Evolutionary conservation across 129 eudicot genomes (phyloP).

Genomic region (Centrapalus pauciflorus): DNA sequence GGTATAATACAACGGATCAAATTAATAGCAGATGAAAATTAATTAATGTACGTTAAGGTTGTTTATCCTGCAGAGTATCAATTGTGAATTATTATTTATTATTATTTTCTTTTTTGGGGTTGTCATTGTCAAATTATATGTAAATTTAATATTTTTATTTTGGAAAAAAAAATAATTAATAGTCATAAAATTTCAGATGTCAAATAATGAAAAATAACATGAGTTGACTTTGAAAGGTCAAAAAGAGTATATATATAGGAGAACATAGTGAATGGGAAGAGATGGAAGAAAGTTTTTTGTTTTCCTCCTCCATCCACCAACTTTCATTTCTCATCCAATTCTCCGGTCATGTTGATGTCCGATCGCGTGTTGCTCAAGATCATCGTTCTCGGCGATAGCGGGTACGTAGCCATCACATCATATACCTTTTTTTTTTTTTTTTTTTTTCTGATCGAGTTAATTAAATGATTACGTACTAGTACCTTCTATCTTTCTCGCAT

Average conservation of each 20-base stretch:
- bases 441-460: background rate
- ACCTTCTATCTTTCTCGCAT: background rate
- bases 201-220: background rate
- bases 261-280: background rate
- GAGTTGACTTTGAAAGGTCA: conserved; percentile 16
- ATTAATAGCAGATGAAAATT: too few species aligned
- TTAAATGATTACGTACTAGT: too few species aligned
- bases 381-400: conserved; percentile 83
- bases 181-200: background rate
- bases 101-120: too few species aligned
- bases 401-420: conserved; percentile 45
- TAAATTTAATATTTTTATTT: background rate
- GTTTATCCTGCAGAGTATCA: too few species aligned
- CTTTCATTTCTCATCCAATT: conserved; percentile 1
- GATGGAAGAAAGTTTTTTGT: background rate
- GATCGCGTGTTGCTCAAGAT: conserved; percentile 78
- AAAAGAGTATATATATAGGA: conserved; percentile 8
- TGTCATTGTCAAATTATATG: too few species aligned
- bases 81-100: too few species aligned
- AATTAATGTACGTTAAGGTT: too few species aligned
- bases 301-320: background rate
- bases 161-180: background rate
- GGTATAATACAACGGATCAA: too few species aligned
- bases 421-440: background rate
- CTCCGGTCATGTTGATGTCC: conserved; percentile 33